Base-by-base conservation (phyloP, 2,329 filamentous ascomycete species). In the Albophoma yamanashiensis region DNA sequence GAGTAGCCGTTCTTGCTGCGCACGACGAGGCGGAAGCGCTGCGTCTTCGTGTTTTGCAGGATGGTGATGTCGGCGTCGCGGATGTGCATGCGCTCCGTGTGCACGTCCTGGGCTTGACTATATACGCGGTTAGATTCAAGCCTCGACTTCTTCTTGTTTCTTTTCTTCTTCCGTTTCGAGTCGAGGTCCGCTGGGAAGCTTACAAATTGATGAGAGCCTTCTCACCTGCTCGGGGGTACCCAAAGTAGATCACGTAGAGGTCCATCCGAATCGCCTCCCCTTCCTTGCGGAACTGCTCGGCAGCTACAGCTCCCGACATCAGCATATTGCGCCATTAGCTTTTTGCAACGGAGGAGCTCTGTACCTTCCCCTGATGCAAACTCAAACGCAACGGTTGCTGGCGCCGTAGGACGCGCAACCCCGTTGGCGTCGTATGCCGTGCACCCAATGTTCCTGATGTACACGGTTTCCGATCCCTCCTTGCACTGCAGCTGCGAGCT, bases 11-110 rank as follows among this genome's bases (percentile, higher is more conserved):
- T 53, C 40, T 55, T 56, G 55, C 58, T 60, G 14, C 43, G 53
- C 53, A 60, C 53, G 22, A 60, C 43, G 55, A 60, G 58, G 9
- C 58, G 58, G 31, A 57, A 40, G 39, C 56, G 38, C n/a, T 55
- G n/a, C 34, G 56, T 60, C n/a, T 42, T 43, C 7, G 56, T 40
- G n/a, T 55, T 58, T 45, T 58, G 45, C 14, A 60, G 20, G 27
- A 60, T 60, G 34, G 50, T 55, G 17, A 60, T 60, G 57, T 60
- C 59, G 39, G 59, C 59, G 39, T 60, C 59, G 47, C 43, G 25
- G 56, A 60, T 58, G n/a, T 58, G 55, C 59, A 60, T 60, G 22
- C 59, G 59, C 39, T 60, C 55, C 14, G 59, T 60, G 39, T 60
- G 55, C 43, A 60, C 59, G 36, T 58, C 47, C 25, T 58, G 43